phyloP scores from a whole-genome alignment of 345 rosid genomes.

The Odontarrhena argentea region DNA sequence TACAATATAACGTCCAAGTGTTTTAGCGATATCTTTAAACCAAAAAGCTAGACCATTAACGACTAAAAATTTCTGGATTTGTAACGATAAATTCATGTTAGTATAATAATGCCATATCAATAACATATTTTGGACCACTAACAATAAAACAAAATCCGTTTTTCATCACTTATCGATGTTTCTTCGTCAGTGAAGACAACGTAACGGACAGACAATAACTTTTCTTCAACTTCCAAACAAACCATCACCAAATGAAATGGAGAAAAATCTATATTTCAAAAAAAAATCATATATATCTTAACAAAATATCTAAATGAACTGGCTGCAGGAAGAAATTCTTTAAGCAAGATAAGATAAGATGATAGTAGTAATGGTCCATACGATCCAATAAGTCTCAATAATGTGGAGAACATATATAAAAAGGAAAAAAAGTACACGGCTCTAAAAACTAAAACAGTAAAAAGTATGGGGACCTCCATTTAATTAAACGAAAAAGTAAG shows the following conservation, averaged over 20 bases:
- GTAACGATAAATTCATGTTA: no score
- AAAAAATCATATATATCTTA: not conserved
- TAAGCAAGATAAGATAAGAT: conserved; percentile 10
- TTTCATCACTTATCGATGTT: not conserved
- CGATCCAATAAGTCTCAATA: conserved; percentile 28
- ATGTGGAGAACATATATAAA: not conserved
- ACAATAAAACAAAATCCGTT: not conserved
- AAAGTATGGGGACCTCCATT: conserved; percentile 28
- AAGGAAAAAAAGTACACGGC: conserved; percentile 11
- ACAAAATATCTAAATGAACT: not conserved
- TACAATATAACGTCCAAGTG: no score
- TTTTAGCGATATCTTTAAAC: no score
- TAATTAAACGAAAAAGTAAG: conserved; percentile 16
- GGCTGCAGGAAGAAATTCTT: not conserved
- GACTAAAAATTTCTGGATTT: no score
- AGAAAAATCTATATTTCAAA: not conserved
- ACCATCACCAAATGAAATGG: not conserved
- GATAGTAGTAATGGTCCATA: conserved; percentile 26
- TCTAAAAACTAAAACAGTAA: not conserved
- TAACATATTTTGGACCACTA: not conserved
- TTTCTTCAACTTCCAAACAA: not conserved
- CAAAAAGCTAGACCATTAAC: no score
- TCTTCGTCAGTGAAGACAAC: not conserved
- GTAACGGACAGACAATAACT: not conserved
- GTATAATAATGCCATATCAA: no score